Evolutionary conservation across 2,329 filamentous ascomycete species (phyloP).

Genomic region (Trichoderma sp.): DNA sequence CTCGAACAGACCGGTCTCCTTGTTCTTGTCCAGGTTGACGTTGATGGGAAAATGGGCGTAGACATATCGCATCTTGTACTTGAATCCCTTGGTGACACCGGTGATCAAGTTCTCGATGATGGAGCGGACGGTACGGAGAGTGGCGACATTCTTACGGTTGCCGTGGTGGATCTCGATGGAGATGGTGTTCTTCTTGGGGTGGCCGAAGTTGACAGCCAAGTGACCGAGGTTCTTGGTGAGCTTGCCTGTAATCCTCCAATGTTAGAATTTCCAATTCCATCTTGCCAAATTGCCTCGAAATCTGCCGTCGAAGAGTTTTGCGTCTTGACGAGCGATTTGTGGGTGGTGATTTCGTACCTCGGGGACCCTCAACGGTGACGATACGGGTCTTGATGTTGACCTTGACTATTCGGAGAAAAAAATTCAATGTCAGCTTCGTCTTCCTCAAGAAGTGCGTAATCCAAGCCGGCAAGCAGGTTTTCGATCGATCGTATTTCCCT

Average conservation of each 20-base stretch:
- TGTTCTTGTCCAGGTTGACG: slow-evolving; percentile 97
- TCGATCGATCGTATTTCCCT: not conserved
- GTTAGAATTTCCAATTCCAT: slow-evolving; percentile 19
- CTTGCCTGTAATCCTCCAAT: slow-evolving; percentile 62
- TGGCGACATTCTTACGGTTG: slow-evolving; percentile 94
- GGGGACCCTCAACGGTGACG: slow-evolving; percentile 95
- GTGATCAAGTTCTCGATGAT: slow-evolving; percentile 99
- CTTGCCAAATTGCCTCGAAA: not conserved
- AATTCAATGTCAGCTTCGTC: slow-evolving; percentile 30
- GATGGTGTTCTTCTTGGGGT: slow-evolving; percentile 81
- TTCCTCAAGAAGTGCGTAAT: not conserved
- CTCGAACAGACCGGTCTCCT: slow-evolving; percentile 80
- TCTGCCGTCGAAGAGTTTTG: not conserved
- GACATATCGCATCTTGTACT: slow-evolving; percentile 99
- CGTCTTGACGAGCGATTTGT: slow-evolving; percentile 1
- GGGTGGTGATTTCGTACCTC: slow-evolving; percentile 57
- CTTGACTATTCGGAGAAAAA: slow-evolving; percentile 67
- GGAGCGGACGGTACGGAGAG: slow-evolving; percentile 95
- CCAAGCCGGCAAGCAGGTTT: not conserved
- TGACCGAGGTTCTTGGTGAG: slow-evolving; percentile 96
- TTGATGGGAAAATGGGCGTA: slow-evolving; percentile 99
- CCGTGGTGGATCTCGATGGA: slow-evolving; percentile 99
- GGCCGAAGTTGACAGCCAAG: slow-evolving; percentile 91
- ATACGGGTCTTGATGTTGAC: slow-evolving; percentile 94
- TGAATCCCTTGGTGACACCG: slow-evolving; percentile 98